Conservation (phyloP, 1,284 basidiomycete genomes). For the Pseudozyma sp. region DNA sequence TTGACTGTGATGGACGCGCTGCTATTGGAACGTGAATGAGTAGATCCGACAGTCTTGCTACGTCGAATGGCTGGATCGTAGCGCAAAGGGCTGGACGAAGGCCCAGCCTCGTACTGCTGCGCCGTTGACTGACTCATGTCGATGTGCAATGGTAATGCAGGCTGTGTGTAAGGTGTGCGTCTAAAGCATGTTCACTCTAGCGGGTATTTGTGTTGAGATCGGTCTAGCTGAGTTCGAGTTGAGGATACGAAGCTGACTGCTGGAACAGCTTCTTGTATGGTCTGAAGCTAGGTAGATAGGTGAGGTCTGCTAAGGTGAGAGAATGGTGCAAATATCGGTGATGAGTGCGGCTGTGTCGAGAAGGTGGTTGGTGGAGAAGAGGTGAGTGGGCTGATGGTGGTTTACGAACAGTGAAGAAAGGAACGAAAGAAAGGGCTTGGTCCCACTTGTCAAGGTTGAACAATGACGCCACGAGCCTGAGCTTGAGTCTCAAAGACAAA, state of each 20-base stretch:
- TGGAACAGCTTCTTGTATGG: not conserved
- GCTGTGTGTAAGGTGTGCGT: not conserved
- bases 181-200: slow-evolving; percentile 2
- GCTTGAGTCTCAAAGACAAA: too few relatives aligned
- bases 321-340: too few relatives aligned
- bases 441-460: not conserved
- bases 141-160: slow-evolving; percentile 2
- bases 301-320: too few relatives aligned
- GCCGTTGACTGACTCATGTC: slow-evolving; percentile 21
- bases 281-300: too few relatives aligned
- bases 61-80: slow-evolving; percentile 19
- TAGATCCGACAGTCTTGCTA: slow-evolving; percentile 32
- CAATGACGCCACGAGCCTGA: not conserved
- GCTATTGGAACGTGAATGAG: slow-evolving; percentile 4
- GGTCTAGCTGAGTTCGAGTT: not conserved
- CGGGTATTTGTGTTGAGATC: too few relatives aligned
- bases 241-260: not conserved
- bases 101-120: slow-evolving; percentile 18
- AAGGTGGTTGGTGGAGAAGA: not conserved
- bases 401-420: too few relatives aligned
- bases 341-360: too few relatives aligned
- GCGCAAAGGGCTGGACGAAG: slow-evolving; percentile 17
- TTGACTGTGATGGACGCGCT: not conserved
- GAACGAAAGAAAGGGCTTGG: too few relatives aligned
- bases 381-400: not conserved